Evolutionary conservation across 129 eudicot genomes (phyloP), one percentile per base, ranked within the genome.

Genomic region (Flaveria ramosissima): DNA sequence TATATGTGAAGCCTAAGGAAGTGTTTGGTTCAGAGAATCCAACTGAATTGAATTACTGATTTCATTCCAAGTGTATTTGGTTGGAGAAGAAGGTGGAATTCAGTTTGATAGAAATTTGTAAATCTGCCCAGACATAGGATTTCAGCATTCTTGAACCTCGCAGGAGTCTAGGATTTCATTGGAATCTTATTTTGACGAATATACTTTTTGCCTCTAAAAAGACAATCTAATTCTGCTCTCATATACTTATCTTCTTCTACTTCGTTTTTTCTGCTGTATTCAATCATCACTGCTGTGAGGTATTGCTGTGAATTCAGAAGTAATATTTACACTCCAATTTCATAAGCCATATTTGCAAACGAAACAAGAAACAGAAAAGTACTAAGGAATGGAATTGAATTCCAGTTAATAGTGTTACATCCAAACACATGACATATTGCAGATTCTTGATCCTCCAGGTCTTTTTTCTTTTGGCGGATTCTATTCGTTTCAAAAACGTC

Each of bases 21-120:
- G 42, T 72, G 66, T 72, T 36, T 72, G 67, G 20, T 72, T 72
- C 24, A 56, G 27, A 55, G 50, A 53, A n/a, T 72, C 36, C 15
- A 15, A 55, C 16, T 47, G 48, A 50, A n/a, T n/a, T 10, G 47
- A 61, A 61, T 61, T 61, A 4, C 27, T 24, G 24, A 70, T 47
- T 50, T 27, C 60, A 48, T 70, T 26, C 45, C 24, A 8, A 70
- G 24, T 16, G 26, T 71, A 46, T n/a, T 52, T 27, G 19, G 19
- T 13, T 62, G 36, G 14, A 60, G 13, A 60, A 60, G 36, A 60
- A 32, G 66, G 68, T 7, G 63, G 47, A 60, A 24, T 60, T 11
- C 45, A 27, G 13, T 71, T 26, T 36, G 15, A 27, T 16, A 30
- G 30, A 65, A 53, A 32, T 19, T 53, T 53, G n/a, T 52, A 32